Evolutionary conservation across 129 eudicot species (phyloP).

Genomic region (Escallonia rubra): DNA sequence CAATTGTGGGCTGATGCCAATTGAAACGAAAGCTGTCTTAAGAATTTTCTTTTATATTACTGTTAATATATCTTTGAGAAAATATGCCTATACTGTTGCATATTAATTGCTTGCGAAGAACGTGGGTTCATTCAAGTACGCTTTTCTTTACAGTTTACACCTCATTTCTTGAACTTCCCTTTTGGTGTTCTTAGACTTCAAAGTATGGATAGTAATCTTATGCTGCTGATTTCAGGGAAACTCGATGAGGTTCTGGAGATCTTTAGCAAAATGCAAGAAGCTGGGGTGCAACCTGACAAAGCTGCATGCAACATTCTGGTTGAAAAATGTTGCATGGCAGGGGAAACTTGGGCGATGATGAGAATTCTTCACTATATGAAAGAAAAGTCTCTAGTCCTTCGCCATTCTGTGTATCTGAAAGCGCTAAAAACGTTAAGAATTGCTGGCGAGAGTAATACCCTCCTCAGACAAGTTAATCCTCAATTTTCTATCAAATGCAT

Average conservation of each 20-base stretch:
- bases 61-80: not conserved
- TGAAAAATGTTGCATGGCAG: constrained; percentile 52
- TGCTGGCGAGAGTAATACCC: constrained; percentile 41
- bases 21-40: not conserved
- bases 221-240: constrained; percentile 46
- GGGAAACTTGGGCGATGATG: constrained; percentile 56
- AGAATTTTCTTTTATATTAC: too few species aligned
- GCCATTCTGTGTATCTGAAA: constrained; percentile 50
- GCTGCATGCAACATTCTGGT: constrained; percentile 87
- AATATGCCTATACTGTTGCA: not conserved
- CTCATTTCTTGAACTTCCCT: not conserved
- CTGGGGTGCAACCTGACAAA: constrained; percentile 92
- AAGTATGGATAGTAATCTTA: constrained; percentile 6
- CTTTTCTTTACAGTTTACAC: not conserved
- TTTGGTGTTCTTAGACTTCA: not conserved
- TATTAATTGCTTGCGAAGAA: too few species aligned
- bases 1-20: not conserved
- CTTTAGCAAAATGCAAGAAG: constrained; percentile 58
- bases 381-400: constrained; percentile 67
- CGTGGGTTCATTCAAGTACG: too few species aligned
- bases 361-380: constrained; percentile 76
- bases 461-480: constrained; percentile 68
- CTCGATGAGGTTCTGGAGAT: constrained; percentile 58
- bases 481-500: constrained; percentile 40
- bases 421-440: constrained; percentile 51